Conservation (phyloP, 2,329 filamentous ascomycete species). For the Fusarium globosum region DNA sequence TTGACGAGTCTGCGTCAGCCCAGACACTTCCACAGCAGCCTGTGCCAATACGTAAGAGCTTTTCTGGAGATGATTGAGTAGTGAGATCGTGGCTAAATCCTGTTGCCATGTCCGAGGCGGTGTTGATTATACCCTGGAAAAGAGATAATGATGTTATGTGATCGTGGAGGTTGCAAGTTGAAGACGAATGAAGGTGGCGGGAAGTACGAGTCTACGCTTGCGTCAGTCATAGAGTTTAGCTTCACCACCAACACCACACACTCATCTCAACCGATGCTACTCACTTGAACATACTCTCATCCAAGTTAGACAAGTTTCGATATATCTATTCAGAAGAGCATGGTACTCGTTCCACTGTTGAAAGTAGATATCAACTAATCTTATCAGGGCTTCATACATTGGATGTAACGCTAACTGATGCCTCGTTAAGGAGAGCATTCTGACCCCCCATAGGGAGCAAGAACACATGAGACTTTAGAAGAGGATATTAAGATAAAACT, state of each 20-base stretch:
- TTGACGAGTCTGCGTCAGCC: constrained; percentile 3
- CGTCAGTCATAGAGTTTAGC: background rate
- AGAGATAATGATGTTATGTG: background rate
- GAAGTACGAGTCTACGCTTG: background rate
- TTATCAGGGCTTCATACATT: background rate
- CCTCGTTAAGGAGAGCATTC: background rate
- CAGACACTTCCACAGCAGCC: constrained; percentile 33
- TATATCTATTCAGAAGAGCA: background rate
- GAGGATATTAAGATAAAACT: background rate
- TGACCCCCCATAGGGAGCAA: background rate
- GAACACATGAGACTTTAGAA: background rate
- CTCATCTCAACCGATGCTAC: background rate
- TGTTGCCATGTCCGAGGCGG: background rate
- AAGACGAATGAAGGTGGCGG: background rate
- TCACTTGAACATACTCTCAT: background rate
- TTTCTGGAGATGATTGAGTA: background rate
- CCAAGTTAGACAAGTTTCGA: too few species aligned
- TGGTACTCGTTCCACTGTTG: too few species aligned
- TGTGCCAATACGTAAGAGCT: constrained; percentile 32
- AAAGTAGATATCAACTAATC: background rate
- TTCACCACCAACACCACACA: background rate
- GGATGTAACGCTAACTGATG: background rate
- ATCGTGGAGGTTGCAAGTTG: background rate
- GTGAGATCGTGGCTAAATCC: constrained; percentile 1
- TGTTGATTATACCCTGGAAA: background rate